A percentile compares a stretch with the other conserved stretches of the same genome.
Evolutionary conservation across 2,329 filamentous ascomycete species (phyloP).

Genomic region (Microsporum ferrugineum): DNA sequence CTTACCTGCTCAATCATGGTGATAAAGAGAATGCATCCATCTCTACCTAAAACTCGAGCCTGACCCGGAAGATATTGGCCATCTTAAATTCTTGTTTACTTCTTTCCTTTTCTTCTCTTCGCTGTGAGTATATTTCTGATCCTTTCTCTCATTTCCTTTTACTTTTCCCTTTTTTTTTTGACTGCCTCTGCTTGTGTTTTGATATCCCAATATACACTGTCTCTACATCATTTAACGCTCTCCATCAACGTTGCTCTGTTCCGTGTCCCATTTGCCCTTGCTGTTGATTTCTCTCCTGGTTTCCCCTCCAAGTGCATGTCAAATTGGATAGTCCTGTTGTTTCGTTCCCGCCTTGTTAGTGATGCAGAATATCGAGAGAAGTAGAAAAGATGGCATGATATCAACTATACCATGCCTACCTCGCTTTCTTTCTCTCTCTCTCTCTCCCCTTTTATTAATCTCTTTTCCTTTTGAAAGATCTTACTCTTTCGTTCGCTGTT

Average conservation of each 20-base stretch:
- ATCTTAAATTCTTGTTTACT: neutral
- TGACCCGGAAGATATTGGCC: neutral
- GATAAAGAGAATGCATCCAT: neutral
- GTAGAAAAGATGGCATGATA: neutral
- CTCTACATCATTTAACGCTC: neutral
- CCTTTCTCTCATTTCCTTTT: neutral
- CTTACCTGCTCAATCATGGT: neutral
- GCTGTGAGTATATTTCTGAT: neutral
- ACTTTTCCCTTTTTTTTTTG: neutral
- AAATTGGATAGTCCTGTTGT: neutral
- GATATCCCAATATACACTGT: constrained; percentile 1
- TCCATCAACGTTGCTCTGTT: neutral
- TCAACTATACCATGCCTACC: neutral
- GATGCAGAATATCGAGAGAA: neutral
- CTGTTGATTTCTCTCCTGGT: neutral
- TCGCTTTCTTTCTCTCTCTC: too few species aligned
- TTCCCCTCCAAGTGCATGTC: neutral
- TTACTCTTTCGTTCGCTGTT: neutral
- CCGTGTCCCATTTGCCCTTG: too few species aligned
- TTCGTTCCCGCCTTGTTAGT: neutral
- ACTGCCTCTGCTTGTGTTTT: neutral
- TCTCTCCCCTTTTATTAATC: too few species aligned
- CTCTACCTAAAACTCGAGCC: neutral
- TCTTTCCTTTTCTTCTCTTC: constrained; percentile 1
- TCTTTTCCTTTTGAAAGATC: neutral